Evolutionary conservation across 768 basidiomycete genomes (phyloP).

Genomic region (Mycena epipterygia): DNA sequence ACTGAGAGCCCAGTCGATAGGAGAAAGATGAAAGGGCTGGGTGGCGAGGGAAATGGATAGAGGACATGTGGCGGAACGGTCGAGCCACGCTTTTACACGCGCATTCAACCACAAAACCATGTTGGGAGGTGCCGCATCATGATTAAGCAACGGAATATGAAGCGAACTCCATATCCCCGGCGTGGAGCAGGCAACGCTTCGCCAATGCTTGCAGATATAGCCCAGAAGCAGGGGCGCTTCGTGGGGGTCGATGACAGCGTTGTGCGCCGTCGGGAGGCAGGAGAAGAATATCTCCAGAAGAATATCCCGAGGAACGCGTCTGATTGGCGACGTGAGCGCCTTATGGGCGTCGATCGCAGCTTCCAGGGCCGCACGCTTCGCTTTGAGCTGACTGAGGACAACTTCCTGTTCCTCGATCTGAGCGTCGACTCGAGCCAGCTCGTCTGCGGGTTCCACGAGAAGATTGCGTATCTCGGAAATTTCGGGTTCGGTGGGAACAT

Average conservation of each 20-base stretch:
- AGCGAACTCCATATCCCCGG: conserved; percentile 16
- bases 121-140: not conserved
- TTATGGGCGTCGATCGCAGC: not conserved
- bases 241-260: conserved; percentile 5
- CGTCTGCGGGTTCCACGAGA: not conserved
- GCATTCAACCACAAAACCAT: not conserved
- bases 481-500: conserved; percentile 19
- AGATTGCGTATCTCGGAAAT: not conserved
- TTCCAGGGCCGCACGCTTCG: not conserved
- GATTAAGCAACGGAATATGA: conserved; percentile 7
- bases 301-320: conserved; percentile 16
- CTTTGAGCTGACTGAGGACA: not conserved
- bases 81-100: not conserved
- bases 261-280: conserved; percentile 20
- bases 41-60: conserved; percentile 2
- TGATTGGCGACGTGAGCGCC: conserved; percentile 9
- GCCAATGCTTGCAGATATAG: conserved; percentile 12
- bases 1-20: too few species aligned
- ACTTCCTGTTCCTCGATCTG: conserved; percentile 1
- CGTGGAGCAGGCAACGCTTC: conserved; percentile 13
- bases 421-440: not conserved
- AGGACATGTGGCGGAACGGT: not conserved
- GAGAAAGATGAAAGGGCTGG: not conserved
- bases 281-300: conserved; percentile 18
- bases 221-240: conserved; percentile 14